A percentile compares a stretch with the other conserved stretches of the same genome.
Evolutionary conservation across 768 basidiomycete genomes (phyloP).

Genomic region (Collybia nuda): DNA sequence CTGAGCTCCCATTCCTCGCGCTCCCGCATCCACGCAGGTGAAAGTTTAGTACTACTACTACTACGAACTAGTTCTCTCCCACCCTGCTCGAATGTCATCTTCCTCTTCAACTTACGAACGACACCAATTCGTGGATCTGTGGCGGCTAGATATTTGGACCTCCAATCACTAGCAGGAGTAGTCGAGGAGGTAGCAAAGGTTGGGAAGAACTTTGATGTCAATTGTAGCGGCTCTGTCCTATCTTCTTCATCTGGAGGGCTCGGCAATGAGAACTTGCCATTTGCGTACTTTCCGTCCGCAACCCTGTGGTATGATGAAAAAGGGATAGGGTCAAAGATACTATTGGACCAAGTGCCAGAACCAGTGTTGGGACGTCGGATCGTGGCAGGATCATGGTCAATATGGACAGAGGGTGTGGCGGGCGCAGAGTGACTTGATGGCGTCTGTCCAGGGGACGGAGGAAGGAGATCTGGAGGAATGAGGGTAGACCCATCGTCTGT

Average conservation of each 20-base stretch:
- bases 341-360: conserved; percentile 15
- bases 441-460: conserved; percentile 52
- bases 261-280: conserved; percentile 72
- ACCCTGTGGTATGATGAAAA: conserved; percentile 63
- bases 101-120: conserved; percentile 70
- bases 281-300: conserved; percentile 71
- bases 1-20: conserved; percentile 48
- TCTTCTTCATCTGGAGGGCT: conserved; percentile 59
- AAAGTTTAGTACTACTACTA: conserved; percentile 21
- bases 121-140: conserved; percentile 77
- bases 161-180: conserved; percentile 35
- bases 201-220: neutral
- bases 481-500: conserved; percentile 21
- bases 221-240: conserved; percentile 18
- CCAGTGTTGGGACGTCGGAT: conserved; percentile 18
- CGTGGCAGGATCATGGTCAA: conserved; percentile 28
- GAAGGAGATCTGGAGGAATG: conserved; percentile 39
- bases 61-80: conserved; percentile 17
- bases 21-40: conserved; percentile 44
- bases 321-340: conserved; percentile 70
- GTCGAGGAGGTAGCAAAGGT: neutral
- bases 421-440: conserved; percentile 47
- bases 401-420: conserved; percentile 52
- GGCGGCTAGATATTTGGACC: conserved; percentile 49
- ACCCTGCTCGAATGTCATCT: conserved; percentile 38